Evolutionary conservation across 331 rosid species (phyloP), one percentile per base, ranked within the genome.

Genomic region (Malus hybrid): DNA sequence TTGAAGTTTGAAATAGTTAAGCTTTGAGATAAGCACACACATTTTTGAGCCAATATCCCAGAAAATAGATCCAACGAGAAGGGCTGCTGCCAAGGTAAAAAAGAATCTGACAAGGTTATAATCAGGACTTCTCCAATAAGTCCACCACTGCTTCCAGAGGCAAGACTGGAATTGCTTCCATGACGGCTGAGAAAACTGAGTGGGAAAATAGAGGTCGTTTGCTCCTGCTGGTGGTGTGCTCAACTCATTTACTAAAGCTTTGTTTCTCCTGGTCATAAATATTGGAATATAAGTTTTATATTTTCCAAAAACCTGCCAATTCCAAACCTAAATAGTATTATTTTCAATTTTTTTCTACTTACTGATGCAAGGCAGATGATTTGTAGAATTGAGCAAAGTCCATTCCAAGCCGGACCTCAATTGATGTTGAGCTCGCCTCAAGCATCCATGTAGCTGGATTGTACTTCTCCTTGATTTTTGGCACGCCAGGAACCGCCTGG

Each of bases 381-480:
- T 78, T 92, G 91, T 92, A 94, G 86, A 90, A 73, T 53, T 92
- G 97, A 50, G 99, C 96, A 65, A 92, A 94, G 82, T 94, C 99
- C 84, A 92, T 92, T 82, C 92, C 88, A 8, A 91, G 96, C 19
- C 93, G 84, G 68, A 88, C 86, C 81, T 92, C 99, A 36, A 96
- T 93, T 36, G 96, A 93, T 16, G 89, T 57, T 10, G 99, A 92
- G 85, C 97, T 94, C 74, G 82, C 99, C 86, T 94, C 99, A 2
- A 94, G 87, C 99, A 94, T 94, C 99, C 99, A 94, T 60, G 99
- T 94, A 50, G 99, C 97, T 14, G 99, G 99, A 66, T 94, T 94
- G 80, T 94, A 92, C 90, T 87, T 94, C 3, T 93, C 96, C 78
- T 86, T 92, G 48, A 94, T 92, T 79, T 86, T 92, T 50, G 84